These are phyloP conservation scores for Chlorociboria aeruginascens DNA, from an alignment of 495 filamentous ascomycete genomes.

Conservation along the genomic window DNA sequence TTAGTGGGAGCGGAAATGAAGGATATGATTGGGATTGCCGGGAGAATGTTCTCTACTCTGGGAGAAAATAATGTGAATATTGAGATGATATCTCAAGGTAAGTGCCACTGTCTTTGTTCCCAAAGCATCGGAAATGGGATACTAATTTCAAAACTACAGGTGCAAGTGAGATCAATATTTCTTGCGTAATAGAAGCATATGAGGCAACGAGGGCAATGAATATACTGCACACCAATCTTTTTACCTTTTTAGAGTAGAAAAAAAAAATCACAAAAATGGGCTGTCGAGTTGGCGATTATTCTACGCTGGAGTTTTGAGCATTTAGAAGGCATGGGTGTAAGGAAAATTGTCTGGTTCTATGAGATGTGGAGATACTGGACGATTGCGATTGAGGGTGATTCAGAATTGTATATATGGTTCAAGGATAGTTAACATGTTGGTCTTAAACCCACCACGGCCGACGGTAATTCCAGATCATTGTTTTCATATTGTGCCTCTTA, in stretches of 20 bases:
- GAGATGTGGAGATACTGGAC: too few species aligned
- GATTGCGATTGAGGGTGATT: too few species aligned
- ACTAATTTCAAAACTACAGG: slow-evolving; percentile 35
- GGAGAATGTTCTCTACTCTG: slow-evolving; percentile 78
- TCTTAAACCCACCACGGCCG: too few species aligned
- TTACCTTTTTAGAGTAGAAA: slow-evolving; percentile 45
- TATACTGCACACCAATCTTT: slow-evolving; percentile 87
- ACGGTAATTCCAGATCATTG: too few species aligned
- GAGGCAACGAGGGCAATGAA: slow-evolving; percentile 88
- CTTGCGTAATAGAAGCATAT: slow-evolving; percentile 85
- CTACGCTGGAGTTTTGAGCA: neutral
- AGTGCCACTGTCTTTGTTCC: slow-evolving; percentile 17
- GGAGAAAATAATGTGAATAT: slow-evolving; percentile 85
- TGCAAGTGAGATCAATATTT: slow-evolving; percentile 97
- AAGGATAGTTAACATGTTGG: too few species aligned
- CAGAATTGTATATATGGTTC: too few species aligned
- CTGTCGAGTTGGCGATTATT: too few species aligned
- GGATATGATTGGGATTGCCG: slow-evolving; percentile 83
- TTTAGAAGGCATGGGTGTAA: neutral
- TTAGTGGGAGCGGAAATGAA: slow-evolving; percentile 91
- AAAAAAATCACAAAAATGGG: neutral
- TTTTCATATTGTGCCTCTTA: too few species aligned
- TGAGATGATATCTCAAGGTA: slow-evolving; percentile 96
- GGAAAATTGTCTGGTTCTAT: too few species aligned
- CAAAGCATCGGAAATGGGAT: too few species aligned